A percentile compares a stretch with the other conserved stretches of the same genome.
phyloP scores from a whole-genome alignment of 2,329 filamentous ascomycete species.

The Aspergillus novofumigatus region DNA sequence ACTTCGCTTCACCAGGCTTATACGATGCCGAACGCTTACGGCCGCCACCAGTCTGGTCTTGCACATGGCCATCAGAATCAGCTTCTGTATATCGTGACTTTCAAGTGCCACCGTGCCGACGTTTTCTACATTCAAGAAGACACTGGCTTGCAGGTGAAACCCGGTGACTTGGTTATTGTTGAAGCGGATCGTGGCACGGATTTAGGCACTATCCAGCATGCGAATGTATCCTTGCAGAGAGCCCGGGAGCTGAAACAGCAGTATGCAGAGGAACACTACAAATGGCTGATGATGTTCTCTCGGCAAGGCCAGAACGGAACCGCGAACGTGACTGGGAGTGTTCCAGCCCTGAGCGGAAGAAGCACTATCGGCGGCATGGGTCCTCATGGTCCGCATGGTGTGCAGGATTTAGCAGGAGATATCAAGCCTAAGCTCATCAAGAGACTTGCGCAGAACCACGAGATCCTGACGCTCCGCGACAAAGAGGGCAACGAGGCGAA shows the following conservation, averaged over 20 bases:
- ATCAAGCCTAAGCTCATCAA: constrained; percentile 97
- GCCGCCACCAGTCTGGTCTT: constrained; percentile 34
- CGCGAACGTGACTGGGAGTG: constrained; percentile 49
- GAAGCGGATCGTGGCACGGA: constrained; percentile 96
- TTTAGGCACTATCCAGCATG: constrained; percentile 83
- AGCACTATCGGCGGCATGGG: constrained; percentile 76
- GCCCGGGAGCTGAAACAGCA: constrained; percentile 88
- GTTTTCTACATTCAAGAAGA: constrained; percentile 97
- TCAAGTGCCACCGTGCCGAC: constrained; percentile 93
- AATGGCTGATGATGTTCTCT: constrained; percentile 98
- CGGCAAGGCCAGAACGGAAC: constrained; percentile 58
- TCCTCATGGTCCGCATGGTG: constrained; percentile 66
- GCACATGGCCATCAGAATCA: constrained; percentile 39
- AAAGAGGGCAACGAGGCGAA: constrained; percentile 98
- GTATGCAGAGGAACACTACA: constrained; percentile 92
- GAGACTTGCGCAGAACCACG: constrained; percentile 83
- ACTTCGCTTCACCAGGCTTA: constrained; percentile 38
- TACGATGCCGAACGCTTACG: constrained; percentile 34
- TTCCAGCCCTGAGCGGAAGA: constrained; percentile 61
- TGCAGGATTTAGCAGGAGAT: constrained; percentile 69
- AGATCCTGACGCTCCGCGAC: constrained; percentile 81
- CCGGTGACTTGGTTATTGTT: constrained; percentile 92
- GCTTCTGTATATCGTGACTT: constrained; percentile 73
- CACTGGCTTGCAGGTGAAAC: constrained; percentile 83
- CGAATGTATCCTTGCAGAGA: constrained; percentile 80